phyloP scores from a whole-genome alignment of 208 protist species.

The Trypanosoma cruzi region DNA sequence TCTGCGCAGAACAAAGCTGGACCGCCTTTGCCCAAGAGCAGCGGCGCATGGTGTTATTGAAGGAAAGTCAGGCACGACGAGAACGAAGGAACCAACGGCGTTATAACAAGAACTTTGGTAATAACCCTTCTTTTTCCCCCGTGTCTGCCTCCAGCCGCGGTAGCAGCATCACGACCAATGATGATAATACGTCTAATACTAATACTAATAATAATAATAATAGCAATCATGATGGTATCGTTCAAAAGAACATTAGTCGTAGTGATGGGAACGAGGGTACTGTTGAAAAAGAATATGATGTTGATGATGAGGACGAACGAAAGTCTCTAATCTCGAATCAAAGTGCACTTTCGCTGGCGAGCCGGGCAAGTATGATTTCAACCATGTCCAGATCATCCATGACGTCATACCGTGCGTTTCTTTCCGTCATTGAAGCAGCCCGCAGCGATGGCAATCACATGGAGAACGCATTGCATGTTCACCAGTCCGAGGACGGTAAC shows the following conservation, averaged over 20 bases:
- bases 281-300: too few relatives aligned
- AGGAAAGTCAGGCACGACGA: constrained; percentile 48
- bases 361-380: constrained; percentile 82
- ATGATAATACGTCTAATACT: too few relatives aligned
- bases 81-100: constrained; percentile 17
- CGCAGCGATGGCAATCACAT: neutral
- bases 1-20: constrained; percentile 79
- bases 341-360: constrained; percentile 54
- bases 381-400: constrained; percentile 72
- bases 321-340: constrained; percentile 19
- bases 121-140: too few relatives aligned
- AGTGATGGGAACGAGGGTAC: constrained; percentile 6
- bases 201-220: constrained; percentile 17
- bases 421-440: constrained; percentile 74
- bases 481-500: constrained; percentile 88
- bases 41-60: constrained; percentile 61
- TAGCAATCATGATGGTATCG: constrained; percentile 9
- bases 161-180: neutral
- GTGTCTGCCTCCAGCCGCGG: too few relatives aligned
- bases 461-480: constrained; percentile 22
- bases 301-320: constrained; percentile 7
- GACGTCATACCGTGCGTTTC: constrained; percentile 75
- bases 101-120: neutral
- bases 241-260: neutral
- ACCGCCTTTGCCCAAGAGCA: constrained; percentile 81